phyloP scores from a whole-genome alignment of 1,284 basidiomycete genomes.

The Boletus putidus region DNA sequence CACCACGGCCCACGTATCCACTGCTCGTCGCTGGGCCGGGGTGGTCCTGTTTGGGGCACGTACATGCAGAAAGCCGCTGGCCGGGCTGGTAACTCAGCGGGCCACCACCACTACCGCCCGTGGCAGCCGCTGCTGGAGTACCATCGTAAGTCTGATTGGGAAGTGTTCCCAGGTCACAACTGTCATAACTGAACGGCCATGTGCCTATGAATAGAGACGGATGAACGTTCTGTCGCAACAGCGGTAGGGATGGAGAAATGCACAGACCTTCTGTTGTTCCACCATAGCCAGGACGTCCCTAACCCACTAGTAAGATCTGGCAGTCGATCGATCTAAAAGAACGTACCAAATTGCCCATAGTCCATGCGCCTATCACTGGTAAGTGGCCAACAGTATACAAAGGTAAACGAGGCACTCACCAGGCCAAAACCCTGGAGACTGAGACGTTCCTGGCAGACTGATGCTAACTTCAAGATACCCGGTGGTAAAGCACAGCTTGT shows the following conservation, averaged over 20 bases:
- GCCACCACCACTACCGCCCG: conserved; percentile 48
- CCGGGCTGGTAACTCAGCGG: conserved; percentile 73
- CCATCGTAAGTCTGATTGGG: conserved; percentile 69
- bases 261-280: conserved; percentile 57
- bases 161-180: conserved; percentile 83
- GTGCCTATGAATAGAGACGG: conserved; percentile 34
- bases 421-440: conserved; percentile 76
- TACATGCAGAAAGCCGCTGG: conserved; percentile 78
- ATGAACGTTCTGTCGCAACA: conserved; percentile 1
- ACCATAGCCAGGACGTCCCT: conserved; percentile 76
- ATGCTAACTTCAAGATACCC: conserved; percentile 84
- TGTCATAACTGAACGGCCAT: conserved; percentile 83
- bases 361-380: conserved; percentile 61
- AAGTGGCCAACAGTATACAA: conserved; percentile 8
- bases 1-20: conserved; percentile 72
- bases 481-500: conserved; percentile 92
- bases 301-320: conserved; percentile 17
- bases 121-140: conserved; percentile 52
- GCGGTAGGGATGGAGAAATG: neutral
- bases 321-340: neutral
- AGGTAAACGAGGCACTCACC: conserved; percentile 39
- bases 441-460: conserved; percentile 74
- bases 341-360: conserved; percentile 73
- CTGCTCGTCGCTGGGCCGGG: conserved; percentile 63
- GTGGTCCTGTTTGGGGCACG: conserved; percentile 78